A percentile compares a stretch with the other conserved stretches of the same genome.
Conservation (phyloP, 306 rosid species). For the Trifolium repens region DNA sequence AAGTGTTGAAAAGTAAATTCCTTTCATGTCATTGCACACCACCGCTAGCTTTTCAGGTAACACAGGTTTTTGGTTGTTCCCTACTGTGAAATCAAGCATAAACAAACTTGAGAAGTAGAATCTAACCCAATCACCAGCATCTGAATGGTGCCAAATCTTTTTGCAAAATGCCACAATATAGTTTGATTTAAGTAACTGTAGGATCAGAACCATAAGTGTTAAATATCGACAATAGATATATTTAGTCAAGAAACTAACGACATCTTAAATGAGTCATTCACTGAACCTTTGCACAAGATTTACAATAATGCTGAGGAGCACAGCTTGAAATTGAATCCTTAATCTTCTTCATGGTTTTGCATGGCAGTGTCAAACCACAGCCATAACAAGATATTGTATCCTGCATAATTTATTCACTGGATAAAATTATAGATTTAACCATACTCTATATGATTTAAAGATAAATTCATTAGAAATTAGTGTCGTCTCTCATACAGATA, state of each 20-base stretch:
- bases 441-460: background rate
- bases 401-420: constrained; percentile 54
- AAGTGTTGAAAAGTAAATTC: too few species aligned
- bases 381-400: constrained; percentile 68
- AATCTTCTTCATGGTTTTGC: constrained; percentile 57
- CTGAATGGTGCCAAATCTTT: constrained; percentile 92
- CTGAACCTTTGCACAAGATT: constrained; percentile 77
- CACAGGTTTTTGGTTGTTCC: too few species aligned
- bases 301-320: constrained; percentile 62
- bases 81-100: constrained; percentile 15
- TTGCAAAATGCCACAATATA: constrained; percentile 88
- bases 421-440: constrained; percentile 25
- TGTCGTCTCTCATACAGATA: background rate
- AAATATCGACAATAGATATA: constrained; percentile 32
- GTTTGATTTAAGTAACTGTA: constrained; percentile 79
- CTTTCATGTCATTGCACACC: too few species aligned
- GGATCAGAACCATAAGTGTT: constrained; percentile 34
- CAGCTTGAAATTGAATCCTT: constrained; percentile 59
- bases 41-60: too few species aligned
- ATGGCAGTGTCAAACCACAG: constrained; percentile 66
- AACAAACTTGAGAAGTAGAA: constrained; percentile 32
- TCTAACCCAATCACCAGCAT: constrained; percentile 91
- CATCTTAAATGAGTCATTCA: background rate
- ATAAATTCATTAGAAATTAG: background rate
- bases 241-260: constrained; percentile 25